Evolutionary conservation across 192 early-diverging fungal species (phyloP).

Genomic region (Backusella mclennaniae): DNA sequence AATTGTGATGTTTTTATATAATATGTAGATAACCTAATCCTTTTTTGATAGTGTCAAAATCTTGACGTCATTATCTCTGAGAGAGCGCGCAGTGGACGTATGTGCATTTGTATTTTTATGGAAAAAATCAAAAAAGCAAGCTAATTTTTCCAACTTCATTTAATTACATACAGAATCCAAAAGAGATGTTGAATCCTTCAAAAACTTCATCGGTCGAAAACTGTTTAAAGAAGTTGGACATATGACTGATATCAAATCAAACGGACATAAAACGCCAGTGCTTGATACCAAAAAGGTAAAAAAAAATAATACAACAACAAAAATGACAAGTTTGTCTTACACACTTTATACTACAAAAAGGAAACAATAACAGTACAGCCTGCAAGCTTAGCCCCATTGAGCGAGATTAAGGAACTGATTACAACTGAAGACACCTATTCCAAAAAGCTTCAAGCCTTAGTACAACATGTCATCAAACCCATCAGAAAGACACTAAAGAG

Average conservation of each 20-base stretch:
- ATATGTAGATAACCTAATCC: background rate
- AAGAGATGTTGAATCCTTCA: background rate
- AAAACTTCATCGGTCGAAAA: background rate
- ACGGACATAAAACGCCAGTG: background rate
- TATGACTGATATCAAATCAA: background rate
- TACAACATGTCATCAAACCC: background rate
- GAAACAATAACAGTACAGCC: background rate
- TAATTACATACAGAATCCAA: background rate
- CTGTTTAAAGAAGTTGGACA: background rate
- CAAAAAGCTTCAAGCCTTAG: background rate
- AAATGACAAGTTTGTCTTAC: slow-evolving; percentile 5
- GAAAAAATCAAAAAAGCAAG: background rate
- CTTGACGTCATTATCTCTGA: slow-evolving; percentile 10
- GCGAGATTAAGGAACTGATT: background rate
- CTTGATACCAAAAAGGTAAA: slow-evolving; percentile 3
- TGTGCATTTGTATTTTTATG: background rate
- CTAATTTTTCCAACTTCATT: background rate
- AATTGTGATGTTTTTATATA: background rate
- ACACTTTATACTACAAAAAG: background rate
- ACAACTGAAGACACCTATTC: background rate
- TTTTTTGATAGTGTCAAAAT: slow-evolving; percentile 6
- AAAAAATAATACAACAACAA: background rate
- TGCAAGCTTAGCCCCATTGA: background rate
- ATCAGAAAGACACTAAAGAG: background rate
- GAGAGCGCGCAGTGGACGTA: background rate